Percentiles rank a stretch among this genome's conserved stretches.
phyloP scores from a whole-genome alignment of 2,329 filamentous ascomycete species.

The Macrophomina tecta region DNA sequence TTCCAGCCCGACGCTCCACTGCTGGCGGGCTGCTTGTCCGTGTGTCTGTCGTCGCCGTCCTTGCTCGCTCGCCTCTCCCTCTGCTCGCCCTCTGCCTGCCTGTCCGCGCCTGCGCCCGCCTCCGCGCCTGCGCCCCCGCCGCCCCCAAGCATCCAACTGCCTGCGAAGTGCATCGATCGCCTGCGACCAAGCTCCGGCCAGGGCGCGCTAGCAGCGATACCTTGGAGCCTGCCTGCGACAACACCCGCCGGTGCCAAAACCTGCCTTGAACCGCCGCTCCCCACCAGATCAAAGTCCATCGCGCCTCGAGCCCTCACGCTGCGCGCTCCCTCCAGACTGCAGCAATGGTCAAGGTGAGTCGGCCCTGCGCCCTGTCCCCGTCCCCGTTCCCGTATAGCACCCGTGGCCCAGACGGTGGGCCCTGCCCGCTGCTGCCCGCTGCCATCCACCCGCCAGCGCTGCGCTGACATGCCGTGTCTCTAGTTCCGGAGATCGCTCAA shows the following conservation, averaged over 20 bases:
- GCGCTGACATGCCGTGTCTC: slow-evolving; percentile 22
- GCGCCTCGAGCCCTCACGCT: slow-evolving; percentile 7
- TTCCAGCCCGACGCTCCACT: slow-evolving; percentile 22
- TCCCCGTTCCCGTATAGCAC: background rate
- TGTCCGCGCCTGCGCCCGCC: slow-evolving; percentile 9
- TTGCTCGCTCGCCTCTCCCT: slow-evolving; percentile 9
- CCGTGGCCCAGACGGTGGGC: slow-evolving; percentile 26
- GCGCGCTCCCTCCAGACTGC: slow-evolving; percentile 22
- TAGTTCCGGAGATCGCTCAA: slow-evolving; percentile 85
- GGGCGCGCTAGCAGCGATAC: slow-evolving; percentile 24
- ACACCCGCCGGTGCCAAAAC: slow-evolving; percentile 19
- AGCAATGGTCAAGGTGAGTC: slow-evolving; percentile 38
- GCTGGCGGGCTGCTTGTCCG: background rate
- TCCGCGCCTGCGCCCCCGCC: slow-evolving; percentile 16
- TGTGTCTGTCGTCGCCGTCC: background rate
- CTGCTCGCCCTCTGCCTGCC: background rate
- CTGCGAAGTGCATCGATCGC: slow-evolving; percentile 4
- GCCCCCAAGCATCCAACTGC: slow-evolving; percentile 2
- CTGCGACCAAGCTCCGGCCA: slow-evolving; percentile 16
- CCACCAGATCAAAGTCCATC: background rate
- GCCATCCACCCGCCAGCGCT: slow-evolving; percentile 1
- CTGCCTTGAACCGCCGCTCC: slow-evolving; percentile 17
- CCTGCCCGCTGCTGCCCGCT: slow-evolving; percentile 16
- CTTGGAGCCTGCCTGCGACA: slow-evolving; percentile 19
- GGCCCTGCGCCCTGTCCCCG: slow-evolving; percentile 3